Evolutionary conservation across 805 yeast genomes (phyloP).

Genomic region (Candida koratica): DNA sequence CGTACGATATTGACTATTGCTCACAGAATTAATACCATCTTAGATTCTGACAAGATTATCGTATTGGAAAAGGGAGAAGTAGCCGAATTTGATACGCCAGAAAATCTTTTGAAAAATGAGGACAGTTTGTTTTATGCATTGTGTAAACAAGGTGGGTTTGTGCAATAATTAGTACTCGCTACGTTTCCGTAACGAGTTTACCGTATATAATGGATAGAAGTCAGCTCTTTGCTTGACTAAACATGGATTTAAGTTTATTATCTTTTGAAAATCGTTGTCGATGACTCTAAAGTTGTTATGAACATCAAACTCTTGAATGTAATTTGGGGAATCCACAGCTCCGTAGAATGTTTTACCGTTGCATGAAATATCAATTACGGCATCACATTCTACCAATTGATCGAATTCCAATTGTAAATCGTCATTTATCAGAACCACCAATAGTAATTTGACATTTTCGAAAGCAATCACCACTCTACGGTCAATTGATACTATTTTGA

Average conservation of each 20-base stretch:
- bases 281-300: neutral
- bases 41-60: conserved; percentile 74
- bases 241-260: conserved; percentile 26
- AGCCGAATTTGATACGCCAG: conserved; percentile 73
- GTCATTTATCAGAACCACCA: conserved; percentile 30
- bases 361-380: conserved; percentile 28
- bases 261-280: conserved; percentile 11
- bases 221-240: conserved; percentile 34
- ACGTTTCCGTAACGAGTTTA: conserved; percentile 53
- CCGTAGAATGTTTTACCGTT: conserved; percentile 23
- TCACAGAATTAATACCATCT: conserved; percentile 76
- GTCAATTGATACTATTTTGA: conserved; percentile 14
- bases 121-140: conserved; percentile 74
- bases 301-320: conserved; percentile 22
- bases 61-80: conserved; percentile 74
- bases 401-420: conserved; percentile 23
- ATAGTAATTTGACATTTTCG: conserved; percentile 49
- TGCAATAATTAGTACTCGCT: conserved; percentile 52
- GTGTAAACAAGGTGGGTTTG: conserved; percentile 77
- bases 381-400: conserved; percentile 26
- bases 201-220: conserved; percentile 47
- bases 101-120: conserved; percentile 57
- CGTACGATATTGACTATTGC: conserved; percentile 83
- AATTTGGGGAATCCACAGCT: conserved; percentile 31
- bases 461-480: conserved; percentile 39